These are phyloP conservation scores for Paramecium bursaria DNA, from an alignment of 73 alveolate genomes.

Conservation along the genomic window DNA sequence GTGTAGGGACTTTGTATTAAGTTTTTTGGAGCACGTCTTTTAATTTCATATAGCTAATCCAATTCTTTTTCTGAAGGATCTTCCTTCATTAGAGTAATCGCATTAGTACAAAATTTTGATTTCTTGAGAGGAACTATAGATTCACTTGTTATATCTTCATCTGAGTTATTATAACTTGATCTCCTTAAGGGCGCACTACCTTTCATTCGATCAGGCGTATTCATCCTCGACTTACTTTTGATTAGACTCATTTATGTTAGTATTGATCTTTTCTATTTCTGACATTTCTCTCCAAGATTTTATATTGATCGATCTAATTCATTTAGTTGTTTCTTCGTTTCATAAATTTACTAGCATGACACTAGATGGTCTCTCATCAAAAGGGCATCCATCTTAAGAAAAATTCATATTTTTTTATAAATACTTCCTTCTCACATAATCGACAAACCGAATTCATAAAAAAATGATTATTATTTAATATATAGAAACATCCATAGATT, in stretches of 20 bases:
- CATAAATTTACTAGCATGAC: not conserved
- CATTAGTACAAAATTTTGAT: too few species aligned
- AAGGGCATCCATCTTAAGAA: constrained; percentile 46
- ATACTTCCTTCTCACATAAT: constrained; percentile 44
- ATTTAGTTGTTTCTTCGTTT: not conserved
- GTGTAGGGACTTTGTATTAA: too few species aligned
- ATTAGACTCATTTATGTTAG: not conserved
- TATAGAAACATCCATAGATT: too few species aligned
- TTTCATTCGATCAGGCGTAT: not conserved
- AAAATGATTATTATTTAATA: too few species aligned
- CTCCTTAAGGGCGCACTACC: too few species aligned
- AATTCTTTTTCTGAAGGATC: too few species aligned
- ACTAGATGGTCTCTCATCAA: constrained; percentile 10
- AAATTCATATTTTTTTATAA: not conserved
- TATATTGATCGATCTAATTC: not conserved
- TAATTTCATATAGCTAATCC: too few species aligned
- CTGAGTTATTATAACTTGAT: not conserved
- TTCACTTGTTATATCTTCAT: not conserved
- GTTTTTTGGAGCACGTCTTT: too few species aligned
- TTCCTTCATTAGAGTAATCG: too few species aligned
- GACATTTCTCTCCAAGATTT: constrained; percentile 3
- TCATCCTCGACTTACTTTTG: not conserved
- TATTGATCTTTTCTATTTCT: constrained; percentile 4
- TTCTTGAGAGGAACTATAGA: too few species aligned
- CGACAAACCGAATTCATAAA: too few species aligned